These are phyloP conservation scores for Cryptococcus amylolentus DNA, from an alignment of 1,284 basidiomycete species.

Conservation along the genomic window DNA sequence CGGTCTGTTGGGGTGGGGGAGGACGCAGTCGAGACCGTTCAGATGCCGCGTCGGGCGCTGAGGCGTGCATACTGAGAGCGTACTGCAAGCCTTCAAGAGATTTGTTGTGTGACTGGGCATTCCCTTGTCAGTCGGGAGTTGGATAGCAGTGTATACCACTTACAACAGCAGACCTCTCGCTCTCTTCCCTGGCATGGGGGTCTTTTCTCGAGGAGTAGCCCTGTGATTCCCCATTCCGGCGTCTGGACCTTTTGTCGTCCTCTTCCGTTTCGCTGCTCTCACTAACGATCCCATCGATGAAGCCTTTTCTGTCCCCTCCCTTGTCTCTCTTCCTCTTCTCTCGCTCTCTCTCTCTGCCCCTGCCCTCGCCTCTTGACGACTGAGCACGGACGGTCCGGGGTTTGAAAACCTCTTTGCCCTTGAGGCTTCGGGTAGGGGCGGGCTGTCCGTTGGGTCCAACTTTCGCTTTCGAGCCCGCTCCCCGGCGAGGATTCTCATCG, in stretches of 20 bases:
- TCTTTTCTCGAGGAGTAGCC: neutral
- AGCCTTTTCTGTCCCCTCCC: slow-evolving; percentile 12
- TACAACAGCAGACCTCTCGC: slow-evolving; percentile 1
- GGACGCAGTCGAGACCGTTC: neutral
- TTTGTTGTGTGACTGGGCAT: neutral
- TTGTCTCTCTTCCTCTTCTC: slow-evolving; percentile 5
- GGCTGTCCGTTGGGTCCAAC: slow-evolving; percentile 9
- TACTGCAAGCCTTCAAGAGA: slow-evolving; percentile 19
- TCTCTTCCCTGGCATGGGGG: neutral
- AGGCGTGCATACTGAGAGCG: slow-evolving; percentile 25
- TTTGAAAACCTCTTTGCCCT: slow-evolving; percentile 47
- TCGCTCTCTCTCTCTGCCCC: slow-evolving; percentile 8
- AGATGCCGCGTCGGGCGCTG: neutral
- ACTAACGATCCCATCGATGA: slow-evolving; percentile 33
- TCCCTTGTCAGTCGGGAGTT: neutral
- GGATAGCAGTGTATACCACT: neutral
- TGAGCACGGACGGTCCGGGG: slow-evolving; percentile 12
- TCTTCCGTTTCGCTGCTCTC: slow-evolving; percentile 15
- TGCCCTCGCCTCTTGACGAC: slow-evolving; percentile 4
- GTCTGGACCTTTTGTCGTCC: slow-evolving; percentile 2
- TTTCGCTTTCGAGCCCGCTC: slow-evolving; percentile 1
- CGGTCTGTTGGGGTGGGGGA: neutral
- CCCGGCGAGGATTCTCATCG: slow-evolving; percentile 23
- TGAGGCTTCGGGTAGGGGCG: slow-evolving; percentile 29
- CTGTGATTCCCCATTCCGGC: neutral